Evolutionary conservation across 352 stramenopile species (phyloP).

Genomic region (Pythium grandisporangium): DNA sequence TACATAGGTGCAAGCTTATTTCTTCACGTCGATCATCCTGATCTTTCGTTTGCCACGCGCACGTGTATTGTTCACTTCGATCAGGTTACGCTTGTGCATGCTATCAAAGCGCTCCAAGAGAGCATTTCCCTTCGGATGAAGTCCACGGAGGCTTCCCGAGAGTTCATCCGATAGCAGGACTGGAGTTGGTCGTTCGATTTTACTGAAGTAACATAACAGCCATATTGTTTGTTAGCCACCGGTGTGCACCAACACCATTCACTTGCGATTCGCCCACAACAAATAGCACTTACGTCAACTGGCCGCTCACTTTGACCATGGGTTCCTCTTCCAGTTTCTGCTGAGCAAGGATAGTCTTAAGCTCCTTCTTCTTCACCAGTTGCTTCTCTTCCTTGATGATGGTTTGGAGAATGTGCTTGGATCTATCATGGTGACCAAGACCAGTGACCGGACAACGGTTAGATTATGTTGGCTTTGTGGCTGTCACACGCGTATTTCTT

Average conservation of each 20-base stretch:
- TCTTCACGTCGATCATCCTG: constrained; percentile 73
- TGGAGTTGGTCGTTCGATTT: constrained; percentile 56
- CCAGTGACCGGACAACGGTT: too few relatives aligned
- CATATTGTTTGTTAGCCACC: too few relatives aligned
- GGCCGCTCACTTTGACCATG: constrained; percentile 56
- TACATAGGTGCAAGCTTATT: constrained; percentile 21
- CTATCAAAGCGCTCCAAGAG: constrained; percentile 80
- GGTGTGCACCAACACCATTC: background rate
- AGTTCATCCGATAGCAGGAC: constrained; percentile 78
- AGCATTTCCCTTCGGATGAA: constrained; percentile 74
- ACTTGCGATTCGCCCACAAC: background rate
- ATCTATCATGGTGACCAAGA: constrained; percentile 19
- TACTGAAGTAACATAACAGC: constrained; percentile 31
- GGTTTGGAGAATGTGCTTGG: constrained; percentile 54
- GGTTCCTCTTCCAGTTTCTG: constrained; percentile 75
- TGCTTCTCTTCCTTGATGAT: constrained; percentile 65
- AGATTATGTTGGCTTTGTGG: too few relatives aligned
- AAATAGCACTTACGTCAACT: constrained; percentile 44
- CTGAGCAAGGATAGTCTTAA: constrained; percentile 68
- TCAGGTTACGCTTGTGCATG: constrained; percentile 83
- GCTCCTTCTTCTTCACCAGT: constrained; percentile 46
- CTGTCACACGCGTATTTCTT: too few relatives aligned
- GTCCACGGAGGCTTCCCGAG: constrained; percentile 62
- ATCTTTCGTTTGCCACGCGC: constrained; percentile 66
- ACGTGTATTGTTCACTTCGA: constrained; percentile 57